Conservation (phyloP, 1,284 basidiomycete genomes). For the Flammula alnicola region DNA sequence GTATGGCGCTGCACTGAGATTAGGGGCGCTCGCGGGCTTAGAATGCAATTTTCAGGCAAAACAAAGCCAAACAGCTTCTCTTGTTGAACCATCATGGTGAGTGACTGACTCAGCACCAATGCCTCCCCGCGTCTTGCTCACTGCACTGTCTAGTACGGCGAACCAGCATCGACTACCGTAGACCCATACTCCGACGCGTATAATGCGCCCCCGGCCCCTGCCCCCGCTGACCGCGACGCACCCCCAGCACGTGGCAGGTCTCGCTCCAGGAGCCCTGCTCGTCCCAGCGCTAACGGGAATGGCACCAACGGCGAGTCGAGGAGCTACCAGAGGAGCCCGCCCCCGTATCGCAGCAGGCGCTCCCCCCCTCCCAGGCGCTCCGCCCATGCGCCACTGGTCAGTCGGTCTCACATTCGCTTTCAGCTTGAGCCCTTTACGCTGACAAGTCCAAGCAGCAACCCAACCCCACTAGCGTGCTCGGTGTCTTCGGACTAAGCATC, state of each 20-base stretch:
- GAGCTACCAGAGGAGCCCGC: slow-evolving; percentile 54
- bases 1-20: neutral
- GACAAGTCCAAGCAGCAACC: slow-evolving; percentile 66
- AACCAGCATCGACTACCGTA: slow-evolving; percentile 56
- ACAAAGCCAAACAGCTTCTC: slow-evolving; percentile 47
- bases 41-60: slow-evolving; percentile 34
- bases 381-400: slow-evolving; percentile 72
- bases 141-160: slow-evolving; percentile 56
- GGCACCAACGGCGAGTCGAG: slow-evolving; percentile 38
- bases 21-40: slow-evolving; percentile 25
- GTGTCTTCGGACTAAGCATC: slow-evolving; percentile 96
- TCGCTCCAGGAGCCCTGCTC: slow-evolving; percentile 71
- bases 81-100: slow-evolving; percentile 69
- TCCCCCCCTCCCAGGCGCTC: slow-evolving; percentile 62
- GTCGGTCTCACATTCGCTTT: slow-evolving; percentile 37
- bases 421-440: slow-evolving; percentile 34
- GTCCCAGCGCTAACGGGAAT: slow-evolving; percentile 41
- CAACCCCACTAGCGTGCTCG: slow-evolving; percentile 88
- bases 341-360: slow-evolving; percentile 51
- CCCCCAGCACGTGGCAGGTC: slow-evolving; percentile 64
- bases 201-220: slow-evolving; percentile 60
- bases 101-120: slow-evolving; percentile 31
- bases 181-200: slow-evolving; percentile 86
- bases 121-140: slow-evolving; percentile 12
- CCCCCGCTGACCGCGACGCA: slow-evolving; percentile 53